Conservation (phyloP, 108 stramenopile species). For the Hondaea fermentalgiana region DNA sequence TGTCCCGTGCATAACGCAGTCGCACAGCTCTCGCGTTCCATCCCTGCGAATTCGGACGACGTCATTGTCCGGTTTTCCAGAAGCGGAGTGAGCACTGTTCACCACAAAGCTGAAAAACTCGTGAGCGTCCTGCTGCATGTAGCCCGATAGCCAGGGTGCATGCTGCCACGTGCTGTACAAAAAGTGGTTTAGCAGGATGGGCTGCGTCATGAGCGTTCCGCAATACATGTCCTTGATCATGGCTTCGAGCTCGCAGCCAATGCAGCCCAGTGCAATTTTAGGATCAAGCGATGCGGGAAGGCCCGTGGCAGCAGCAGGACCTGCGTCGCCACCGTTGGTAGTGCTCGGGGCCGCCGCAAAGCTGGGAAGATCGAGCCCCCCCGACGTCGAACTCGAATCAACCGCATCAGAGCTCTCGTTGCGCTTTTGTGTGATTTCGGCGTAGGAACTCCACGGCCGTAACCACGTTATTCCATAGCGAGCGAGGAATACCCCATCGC, state of each 20-base stretch:
- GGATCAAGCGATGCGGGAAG: not conserved
- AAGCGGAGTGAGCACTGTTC: not conserved
- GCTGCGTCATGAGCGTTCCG: not conserved
- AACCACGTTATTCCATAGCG: not conserved
- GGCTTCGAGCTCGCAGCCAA: not conserved
- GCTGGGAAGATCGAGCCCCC: no score
- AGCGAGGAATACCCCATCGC: not conserved
- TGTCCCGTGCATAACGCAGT: not conserved
- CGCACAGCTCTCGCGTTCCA: not conserved
- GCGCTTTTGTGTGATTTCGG: not conserved
- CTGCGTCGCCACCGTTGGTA: not conserved
- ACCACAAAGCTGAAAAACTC: conserved; percentile 14
- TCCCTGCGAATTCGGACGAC: not conserved
- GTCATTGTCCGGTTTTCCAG: not conserved
- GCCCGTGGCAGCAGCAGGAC: not conserved
- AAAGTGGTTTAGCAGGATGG: not conserved
- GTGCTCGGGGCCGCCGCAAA: no score
- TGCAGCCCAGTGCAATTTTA: not conserved
- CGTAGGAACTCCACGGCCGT: not conserved
- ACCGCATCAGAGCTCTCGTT: no score
- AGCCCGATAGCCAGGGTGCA: not conserved
- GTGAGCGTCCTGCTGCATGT: conserved; percentile 12
- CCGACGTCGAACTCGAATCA: no score
- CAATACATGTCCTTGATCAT: not conserved
- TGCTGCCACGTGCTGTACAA: not conserved